Conservation (phyloP, 805 yeast genomes). For the Millerozyma acaciae region DNA sequence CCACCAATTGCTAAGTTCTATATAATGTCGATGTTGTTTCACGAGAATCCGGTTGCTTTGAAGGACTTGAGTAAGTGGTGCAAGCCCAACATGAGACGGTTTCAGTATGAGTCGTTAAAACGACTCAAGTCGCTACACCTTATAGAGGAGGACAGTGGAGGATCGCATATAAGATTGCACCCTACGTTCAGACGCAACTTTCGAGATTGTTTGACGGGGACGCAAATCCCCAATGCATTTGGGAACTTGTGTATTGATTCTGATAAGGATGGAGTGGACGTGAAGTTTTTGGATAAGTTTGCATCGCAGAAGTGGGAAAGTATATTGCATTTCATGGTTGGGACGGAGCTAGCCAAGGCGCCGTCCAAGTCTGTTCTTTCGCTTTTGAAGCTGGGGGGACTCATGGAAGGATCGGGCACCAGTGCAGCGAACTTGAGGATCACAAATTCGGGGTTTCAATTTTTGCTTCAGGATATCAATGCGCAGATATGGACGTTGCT, state of each 20-base stretch:
- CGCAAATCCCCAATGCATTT: constrained; percentile 61
- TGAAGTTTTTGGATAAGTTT: constrained; percentile 69
- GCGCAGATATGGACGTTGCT: constrained; percentile 93
- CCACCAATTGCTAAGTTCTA: constrained; percentile 89
- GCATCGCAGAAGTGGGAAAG: constrained; percentile 92
- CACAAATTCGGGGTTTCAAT: constrained; percentile 92
- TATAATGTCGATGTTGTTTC: constrained; percentile 81
- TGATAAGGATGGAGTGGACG: constrained; percentile 54
- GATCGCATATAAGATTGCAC: constrained; percentile 53
- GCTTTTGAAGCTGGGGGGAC: constrained; percentile 71
- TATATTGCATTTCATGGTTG: constrained; percentile 95
- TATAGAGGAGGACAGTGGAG: constrained; percentile 54
- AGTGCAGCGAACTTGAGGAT: constrained; percentile 50
- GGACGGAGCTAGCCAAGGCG: constrained; percentile 64
- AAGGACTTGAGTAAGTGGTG: constrained; percentile 75
- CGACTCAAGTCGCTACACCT: constrained; percentile 74
- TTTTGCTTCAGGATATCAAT: constrained; percentile 84
- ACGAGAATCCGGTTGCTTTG: constrained; percentile 66
- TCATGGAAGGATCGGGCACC: constrained; percentile 66
- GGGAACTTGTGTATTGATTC: constrained; percentile 63
- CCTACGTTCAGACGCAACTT: constrained; percentile 72
- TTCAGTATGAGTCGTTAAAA: constrained; percentile 74
- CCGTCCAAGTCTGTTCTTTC: constrained; percentile 84
- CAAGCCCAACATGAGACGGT: constrained; percentile 51
- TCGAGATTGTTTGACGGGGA: constrained; percentile 81